These are phyloP conservation scores for Panaeolus papilionaceus DNA, from an alignment of 768 basidiomycete genomes.

Conservation along the genomic window DNA sequence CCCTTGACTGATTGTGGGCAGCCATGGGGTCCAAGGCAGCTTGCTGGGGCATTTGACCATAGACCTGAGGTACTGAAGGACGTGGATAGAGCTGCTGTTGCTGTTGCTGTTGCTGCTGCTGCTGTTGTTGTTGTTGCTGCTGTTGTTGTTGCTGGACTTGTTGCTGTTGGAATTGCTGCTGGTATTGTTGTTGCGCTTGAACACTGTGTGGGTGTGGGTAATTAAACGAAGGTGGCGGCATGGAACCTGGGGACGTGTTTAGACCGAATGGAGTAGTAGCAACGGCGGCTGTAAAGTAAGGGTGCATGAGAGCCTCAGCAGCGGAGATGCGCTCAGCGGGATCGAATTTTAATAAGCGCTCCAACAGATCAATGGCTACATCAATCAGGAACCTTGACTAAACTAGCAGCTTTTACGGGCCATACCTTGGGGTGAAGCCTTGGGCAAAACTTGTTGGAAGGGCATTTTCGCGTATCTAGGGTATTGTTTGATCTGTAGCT, in stretches of 20 bases:
- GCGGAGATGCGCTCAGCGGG: slow-evolving; percentile 92
- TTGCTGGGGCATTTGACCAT: slow-evolving; percentile 19
- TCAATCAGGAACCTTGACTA: slow-evolving; percentile 11
- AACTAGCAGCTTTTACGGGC: not conserved
- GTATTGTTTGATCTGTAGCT: slow-evolving; percentile 83
- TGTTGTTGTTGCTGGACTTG: slow-evolving; percentile 40
- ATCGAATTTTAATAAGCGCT: slow-evolving; percentile 95
- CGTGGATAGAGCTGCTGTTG: slow-evolving; percentile 39
- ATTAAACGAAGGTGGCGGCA: slow-evolving; percentile 73
- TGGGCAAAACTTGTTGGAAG: slow-evolving; percentile 81
- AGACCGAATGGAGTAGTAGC: slow-evolving; percentile 47
- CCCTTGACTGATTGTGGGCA: slow-evolving; percentile 46
- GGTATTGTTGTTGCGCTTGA: slow-evolving; percentile 56
- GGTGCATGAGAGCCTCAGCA: slow-evolving; percentile 88
- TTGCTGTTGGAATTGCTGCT: slow-evolving; percentile 41
- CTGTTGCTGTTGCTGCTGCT: slow-evolving; percentile 41
- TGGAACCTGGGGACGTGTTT: slow-evolving; percentile 56
- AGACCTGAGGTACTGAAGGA: slow-evolving; percentile 24
- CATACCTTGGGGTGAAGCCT: slow-evolving; percentile 83
- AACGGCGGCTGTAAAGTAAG: slow-evolving; percentile 79
- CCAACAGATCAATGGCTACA: slow-evolving; percentile 89
- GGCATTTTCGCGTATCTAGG: slow-evolving; percentile 88
- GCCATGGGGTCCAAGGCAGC: slow-evolving; percentile 26
- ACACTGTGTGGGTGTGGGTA: slow-evolving; percentile 70
- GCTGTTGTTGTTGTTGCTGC: slow-evolving; percentile 40